Conservation (phyloP, 2,329 filamentous ascomycete species). For the Pseudogymnoascus pannorum region DNA sequence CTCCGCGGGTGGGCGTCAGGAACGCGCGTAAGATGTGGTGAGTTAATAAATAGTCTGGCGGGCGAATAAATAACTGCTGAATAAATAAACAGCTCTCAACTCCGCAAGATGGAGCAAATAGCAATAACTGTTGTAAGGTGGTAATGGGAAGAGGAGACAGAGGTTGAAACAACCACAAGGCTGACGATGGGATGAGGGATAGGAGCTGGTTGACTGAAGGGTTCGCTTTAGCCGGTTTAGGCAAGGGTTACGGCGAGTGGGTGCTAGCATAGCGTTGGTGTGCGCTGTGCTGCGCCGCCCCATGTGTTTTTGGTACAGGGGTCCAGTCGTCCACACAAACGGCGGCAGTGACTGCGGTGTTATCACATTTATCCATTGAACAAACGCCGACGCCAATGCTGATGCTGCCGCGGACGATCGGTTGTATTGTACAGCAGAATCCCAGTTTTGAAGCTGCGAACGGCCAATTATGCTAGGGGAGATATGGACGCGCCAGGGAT, state of each 20-base stretch:
- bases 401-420: not conserved
- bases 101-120: not conserved
- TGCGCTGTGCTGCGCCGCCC: not conserved
- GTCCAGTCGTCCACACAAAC: not conserved
- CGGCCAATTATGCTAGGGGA: not conserved
- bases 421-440: not conserved
- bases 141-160: not conserved
- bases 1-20: not conserved
- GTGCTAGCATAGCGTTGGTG: not conserved
- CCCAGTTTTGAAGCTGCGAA: not conserved
- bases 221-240: slow-evolving; percentile 1
- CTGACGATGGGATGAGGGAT: not conserved
- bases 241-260: not conserved
- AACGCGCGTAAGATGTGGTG: not conserved
- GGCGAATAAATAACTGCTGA: not conserved
- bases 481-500: not conserved
- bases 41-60: no score
- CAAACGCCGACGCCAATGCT: not conserved
- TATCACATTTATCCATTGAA: not conserved
- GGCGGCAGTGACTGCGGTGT: not conserved
- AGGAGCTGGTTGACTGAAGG: not conserved
- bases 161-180: not conserved
- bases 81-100: not conserved
- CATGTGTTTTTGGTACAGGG: not conserved
- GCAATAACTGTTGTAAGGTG: not conserved